These are phyloP conservation scores for Parachlorella kessleri DNA, from an alignment of 139 green algal genomes.

Conservation along the genomic window DNA sequence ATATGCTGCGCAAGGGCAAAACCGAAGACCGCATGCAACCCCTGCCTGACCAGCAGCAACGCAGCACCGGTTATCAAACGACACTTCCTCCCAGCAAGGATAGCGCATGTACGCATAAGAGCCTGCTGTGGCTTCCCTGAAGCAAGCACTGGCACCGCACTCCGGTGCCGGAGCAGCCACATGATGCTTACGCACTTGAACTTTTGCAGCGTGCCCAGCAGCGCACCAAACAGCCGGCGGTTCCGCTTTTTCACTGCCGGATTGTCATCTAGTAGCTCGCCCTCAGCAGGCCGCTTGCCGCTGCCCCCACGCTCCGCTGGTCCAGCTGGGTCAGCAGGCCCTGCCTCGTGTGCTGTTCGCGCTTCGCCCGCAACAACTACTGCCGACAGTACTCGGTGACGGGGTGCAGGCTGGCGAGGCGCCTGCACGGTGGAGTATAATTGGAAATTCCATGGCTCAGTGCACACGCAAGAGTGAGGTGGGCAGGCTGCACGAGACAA, in stretches of 20 bases:
- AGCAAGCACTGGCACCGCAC: too few species aligned
- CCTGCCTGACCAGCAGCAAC: too few species aligned
- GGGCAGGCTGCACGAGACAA: too few species aligned
- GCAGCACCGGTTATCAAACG: neutral
- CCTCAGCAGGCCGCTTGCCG: slow-evolving; percentile 11
- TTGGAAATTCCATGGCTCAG: too few species aligned
- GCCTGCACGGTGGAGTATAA: neutral
- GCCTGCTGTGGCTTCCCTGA: too few species aligned
- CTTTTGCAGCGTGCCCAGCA: slow-evolving; percentile 67
- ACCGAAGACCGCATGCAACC: too few species aligned
- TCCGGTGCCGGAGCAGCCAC: too few species aligned
- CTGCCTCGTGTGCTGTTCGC: neutral
- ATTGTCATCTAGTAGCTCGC: slow-evolving; percentile 33
- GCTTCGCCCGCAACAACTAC: neutral
- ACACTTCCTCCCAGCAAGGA: neutral
- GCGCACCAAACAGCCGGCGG: slow-evolving; percentile 63
- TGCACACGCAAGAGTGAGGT: too few species aligned
- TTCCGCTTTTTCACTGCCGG: slow-evolving; percentile 53
- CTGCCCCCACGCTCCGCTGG: neutral
- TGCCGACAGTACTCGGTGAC: neutral
- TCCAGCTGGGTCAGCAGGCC: neutral
- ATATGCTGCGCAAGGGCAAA: too few species aligned
- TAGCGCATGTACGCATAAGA: too few species aligned
- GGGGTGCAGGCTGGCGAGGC: neutral
- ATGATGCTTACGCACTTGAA: slow-evolving; percentile 40